Percentiles rank a stretch among this genome's conserved stretches.
Conservation (phyloP, 1,139 yeast genomes). For the Pichia sp. region DNA sequence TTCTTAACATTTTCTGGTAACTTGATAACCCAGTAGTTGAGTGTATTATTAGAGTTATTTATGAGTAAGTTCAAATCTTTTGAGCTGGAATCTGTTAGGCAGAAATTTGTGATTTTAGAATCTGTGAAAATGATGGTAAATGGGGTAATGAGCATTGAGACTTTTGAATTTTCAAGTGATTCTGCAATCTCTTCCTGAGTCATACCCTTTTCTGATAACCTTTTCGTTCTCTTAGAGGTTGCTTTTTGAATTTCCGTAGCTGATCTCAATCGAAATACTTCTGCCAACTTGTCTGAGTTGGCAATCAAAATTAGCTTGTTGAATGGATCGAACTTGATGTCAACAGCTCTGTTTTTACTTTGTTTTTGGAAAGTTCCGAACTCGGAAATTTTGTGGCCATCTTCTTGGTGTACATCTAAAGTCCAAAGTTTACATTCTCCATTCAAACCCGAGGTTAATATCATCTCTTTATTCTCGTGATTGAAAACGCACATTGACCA, state of each 20-base stretch:
- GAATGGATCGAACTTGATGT: conserved; percentile 49
- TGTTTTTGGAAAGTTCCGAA: conserved; percentile 71
- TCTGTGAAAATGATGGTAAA: conserved; percentile 55
- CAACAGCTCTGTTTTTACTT: conserved; percentile 70
- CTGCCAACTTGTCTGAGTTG: conserved; percentile 78
- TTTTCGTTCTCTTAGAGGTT: conserved; percentile 69
- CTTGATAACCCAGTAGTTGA: conserved; percentile 61
- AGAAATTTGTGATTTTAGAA: conserved; percentile 53
- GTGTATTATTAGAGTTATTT: conserved; percentile 66
- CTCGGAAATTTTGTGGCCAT: conserved; percentile 41
- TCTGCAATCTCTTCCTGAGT: conserved; percentile 57
- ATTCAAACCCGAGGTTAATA: conserved; percentile 72
- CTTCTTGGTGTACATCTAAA: conserved; percentile 51
- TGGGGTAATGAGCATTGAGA: conserved; percentile 58
- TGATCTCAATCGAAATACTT: conserved; percentile 71
- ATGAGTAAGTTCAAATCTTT: conserved; percentile 55
- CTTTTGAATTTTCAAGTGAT: conserved; percentile 50
- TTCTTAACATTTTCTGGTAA: conserved; percentile 46
- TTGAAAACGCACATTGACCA: conserved; percentile 59
- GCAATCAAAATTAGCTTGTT: conserved; percentile 60
- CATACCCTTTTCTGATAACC: conserved; percentile 68
- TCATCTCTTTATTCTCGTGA: conserved; percentile 37
- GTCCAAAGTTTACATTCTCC: conserved; percentile 83
- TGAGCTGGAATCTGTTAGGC: conserved; percentile 47
- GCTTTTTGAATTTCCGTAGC: conserved; percentile 80